Conservation (phyloP, 2,329 filamentous ascomycete genomes). For the Monilinia vaccinii-corymbosi region DNA sequence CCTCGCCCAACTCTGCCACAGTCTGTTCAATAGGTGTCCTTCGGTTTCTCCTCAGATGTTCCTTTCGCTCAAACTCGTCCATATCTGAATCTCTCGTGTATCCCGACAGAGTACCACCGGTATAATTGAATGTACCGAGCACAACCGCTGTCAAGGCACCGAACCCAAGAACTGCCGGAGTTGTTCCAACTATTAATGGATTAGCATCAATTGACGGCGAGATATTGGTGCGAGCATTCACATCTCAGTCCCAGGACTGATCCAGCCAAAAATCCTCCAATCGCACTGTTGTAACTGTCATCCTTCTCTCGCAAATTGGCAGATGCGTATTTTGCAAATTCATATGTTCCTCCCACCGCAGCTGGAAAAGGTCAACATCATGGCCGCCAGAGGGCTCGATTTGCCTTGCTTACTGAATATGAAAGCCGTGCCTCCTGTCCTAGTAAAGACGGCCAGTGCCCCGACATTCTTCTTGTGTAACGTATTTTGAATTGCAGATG, state of each 20-base stretch:
- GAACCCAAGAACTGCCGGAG: conserved; percentile 57
- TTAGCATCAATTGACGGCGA: conserved; percentile 2
- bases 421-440: conserved; percentile 65
- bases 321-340: conserved; percentile 54
- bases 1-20: conserved; percentile 58
- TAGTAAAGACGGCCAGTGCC: conserved; percentile 69
- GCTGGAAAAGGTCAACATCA: conserved; percentile 35
- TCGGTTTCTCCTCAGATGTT: conserved; percentile 51
- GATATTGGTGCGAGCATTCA: conserved; percentile 29
- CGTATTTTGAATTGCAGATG: conserved; percentile 78
- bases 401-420: conserved; percentile 42
- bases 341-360: conserved; percentile 58
- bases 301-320: conserved; percentile 63
- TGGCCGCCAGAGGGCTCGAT: neutral
- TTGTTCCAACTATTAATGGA: conserved; percentile 43
- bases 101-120: conserved; percentile 48
- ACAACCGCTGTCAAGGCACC: conserved; percentile 46
- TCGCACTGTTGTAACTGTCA: conserved; percentile 53
- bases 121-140: conserved; percentile 54
- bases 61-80: conserved; percentile 56
- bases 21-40: conserved; percentile 56
- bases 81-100: conserved; percentile 39
- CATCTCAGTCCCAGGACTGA: conserved; percentile 51
- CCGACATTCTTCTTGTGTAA: conserved; percentile 76
- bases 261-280: conserved; percentile 59